Conservation (phyloP, 441 rosid species). For the Gossypium laxum region DNA sequence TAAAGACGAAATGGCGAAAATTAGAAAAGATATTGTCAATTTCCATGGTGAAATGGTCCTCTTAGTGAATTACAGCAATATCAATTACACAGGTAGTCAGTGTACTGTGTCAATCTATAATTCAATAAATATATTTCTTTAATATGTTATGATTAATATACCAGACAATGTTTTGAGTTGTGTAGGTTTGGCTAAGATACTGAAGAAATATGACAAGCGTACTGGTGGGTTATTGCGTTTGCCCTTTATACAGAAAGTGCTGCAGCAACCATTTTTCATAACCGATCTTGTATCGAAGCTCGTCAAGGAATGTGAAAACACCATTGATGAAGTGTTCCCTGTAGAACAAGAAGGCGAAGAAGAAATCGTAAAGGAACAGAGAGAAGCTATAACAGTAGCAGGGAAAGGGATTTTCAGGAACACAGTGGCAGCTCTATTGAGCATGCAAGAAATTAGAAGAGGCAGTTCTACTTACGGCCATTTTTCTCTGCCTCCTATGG, state of each 20-base stretch:
- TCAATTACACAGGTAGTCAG: constrained; percentile 60
- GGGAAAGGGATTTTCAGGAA: constrained; percentile 65
- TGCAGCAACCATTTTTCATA: constrained; percentile 62
- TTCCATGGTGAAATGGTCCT: constrained; percentile 93
- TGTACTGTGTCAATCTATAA: neutral
- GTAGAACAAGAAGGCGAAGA: constrained; percentile 23
- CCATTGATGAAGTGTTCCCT: constrained; percentile 45
- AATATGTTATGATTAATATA: neutral
- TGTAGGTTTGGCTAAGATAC: constrained; percentile 61
- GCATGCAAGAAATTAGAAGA: constrained; percentile 66
- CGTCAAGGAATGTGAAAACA: constrained; percentile 57
- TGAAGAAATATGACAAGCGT: constrained; percentile 81
- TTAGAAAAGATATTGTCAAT: constrained; percentile 55
- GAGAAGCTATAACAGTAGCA: constrained; percentile 23
- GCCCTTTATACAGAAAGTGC: constrained; percentile 53
- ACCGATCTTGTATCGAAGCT: constrained; percentile 65
- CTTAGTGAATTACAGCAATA: constrained; percentile 62
- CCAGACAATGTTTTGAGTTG: neutral
- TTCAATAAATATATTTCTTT: neutral
- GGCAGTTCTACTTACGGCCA: constrained; percentile 56
- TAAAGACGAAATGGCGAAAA: constrained; percentile 37
- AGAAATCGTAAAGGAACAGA: constrained; percentile 12
- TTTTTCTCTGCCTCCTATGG: constrained; percentile 64
- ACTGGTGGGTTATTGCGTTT: constrained; percentile 47
- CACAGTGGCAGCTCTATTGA: constrained; percentile 58